Percentiles rank a stretch among this genome's conserved stretches.
These are phyloP conservation scores for Mortierella sp. DNA, from an alignment of 371 early-diverging fungal genomes.

Conservation along the genomic window DNA sequence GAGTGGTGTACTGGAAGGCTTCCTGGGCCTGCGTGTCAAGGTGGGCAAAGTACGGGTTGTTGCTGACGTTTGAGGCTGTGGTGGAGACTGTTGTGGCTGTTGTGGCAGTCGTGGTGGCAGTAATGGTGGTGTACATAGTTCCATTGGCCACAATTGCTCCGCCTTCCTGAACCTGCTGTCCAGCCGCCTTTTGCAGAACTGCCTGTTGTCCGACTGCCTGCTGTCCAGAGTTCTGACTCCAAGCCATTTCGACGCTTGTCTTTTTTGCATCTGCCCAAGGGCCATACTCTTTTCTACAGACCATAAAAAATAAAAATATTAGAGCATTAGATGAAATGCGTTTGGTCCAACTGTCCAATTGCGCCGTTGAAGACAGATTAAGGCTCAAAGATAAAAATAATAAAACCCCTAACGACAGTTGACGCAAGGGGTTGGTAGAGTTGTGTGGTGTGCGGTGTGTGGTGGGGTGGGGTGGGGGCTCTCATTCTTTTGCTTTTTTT, in stretches of 20 bases:
- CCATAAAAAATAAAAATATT: background rate
- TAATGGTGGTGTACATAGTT: background rate
- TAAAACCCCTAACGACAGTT: background rate
- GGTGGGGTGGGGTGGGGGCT: background rate
- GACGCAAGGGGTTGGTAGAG: background rate
- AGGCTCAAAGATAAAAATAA: constrained; percentile 2
- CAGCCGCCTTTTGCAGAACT: background rate
- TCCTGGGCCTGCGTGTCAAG: constrained; percentile 7
- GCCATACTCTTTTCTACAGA: constrained; percentile 23
- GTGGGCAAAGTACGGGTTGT: constrained; percentile 24
- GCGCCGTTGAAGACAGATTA: background rate
- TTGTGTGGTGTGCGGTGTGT: background rate
- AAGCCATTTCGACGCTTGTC: constrained; percentile 28
- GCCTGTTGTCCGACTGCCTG: background rate
- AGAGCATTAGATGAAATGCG: constrained; percentile 10
- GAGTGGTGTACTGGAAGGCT: background rate
- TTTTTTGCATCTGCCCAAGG: constrained; percentile 21
- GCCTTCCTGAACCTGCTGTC: background rate
- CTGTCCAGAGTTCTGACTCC: constrained; percentile 24
- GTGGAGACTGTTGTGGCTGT: too few species aligned
- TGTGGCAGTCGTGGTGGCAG: background rate
- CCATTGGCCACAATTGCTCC: background rate
- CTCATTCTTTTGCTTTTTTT: background rate
- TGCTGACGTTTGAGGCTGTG: constrained; percentile 16
- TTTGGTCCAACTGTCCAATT: background rate